Evolutionary conservation across 2,329 filamentous ascomycete species (phyloP), one percentile per base, ranked within the genome.

Genomic region (Colletotrichum scovillei): DNA sequence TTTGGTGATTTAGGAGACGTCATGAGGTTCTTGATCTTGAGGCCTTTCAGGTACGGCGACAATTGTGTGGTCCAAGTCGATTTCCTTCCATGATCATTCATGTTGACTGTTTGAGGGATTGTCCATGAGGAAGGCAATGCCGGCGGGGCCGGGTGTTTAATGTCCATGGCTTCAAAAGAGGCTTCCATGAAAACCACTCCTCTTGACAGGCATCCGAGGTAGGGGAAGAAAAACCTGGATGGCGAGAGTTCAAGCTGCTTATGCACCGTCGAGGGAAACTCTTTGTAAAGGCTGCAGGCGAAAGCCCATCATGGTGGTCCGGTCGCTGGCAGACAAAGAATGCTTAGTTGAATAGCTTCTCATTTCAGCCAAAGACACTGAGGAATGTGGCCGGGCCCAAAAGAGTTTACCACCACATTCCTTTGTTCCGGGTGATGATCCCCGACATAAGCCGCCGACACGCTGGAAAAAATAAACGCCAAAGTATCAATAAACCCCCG

Each of bases 351-450:
- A 49, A 71, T 64, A 42, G 56, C 62, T 73, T 62, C 67, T 73
- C 71, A 73, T 73, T 73, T 73, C 71, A 38, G 67, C 67, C 71
- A 66, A 71, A 71, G 71, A 71, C 71, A 66, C 46, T 19, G 62
- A 66, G 71, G 71, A 73, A 73, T 73, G 71, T 73, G 71, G 67
- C 71, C 56, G 49, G 42, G 42, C 57, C 57, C 26, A 57, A 56
- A 62, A 73, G 46, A 71, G 71, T 71, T 71, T 62, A 73, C 71
- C 30, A 73, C 62, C 42, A 28, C 63, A 72, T 72, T 67, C 72
- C 72, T 74, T 74, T 74, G 72, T 74, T 64, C 58, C 58, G 63
- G 63, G 63, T 59, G 69, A 49, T 74, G 53, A 72, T 67, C 68
- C 69, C 69, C 59, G 63, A 52, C 63, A 32, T 26, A 58, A 59